phyloP scores from a whole-genome alignment of 805 yeast species.

The Cyberlindnera veronae region DNA sequence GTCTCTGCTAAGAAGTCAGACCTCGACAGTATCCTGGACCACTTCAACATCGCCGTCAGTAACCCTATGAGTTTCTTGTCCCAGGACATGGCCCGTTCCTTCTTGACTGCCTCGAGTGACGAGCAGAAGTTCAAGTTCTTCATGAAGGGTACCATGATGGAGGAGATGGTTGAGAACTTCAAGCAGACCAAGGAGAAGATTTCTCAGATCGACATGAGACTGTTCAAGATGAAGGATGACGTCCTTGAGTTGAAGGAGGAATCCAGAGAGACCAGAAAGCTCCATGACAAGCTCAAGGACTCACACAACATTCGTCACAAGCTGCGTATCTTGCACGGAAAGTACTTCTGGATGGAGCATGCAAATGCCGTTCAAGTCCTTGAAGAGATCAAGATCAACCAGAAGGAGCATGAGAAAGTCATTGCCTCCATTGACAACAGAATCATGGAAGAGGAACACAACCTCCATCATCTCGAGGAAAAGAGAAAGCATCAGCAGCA shows the following conservation, averaged over 20 bases:
- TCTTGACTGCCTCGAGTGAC: slow-evolving; percentile 73
- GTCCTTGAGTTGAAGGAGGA: slow-evolving; percentile 38
- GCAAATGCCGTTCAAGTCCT: slow-evolving; percentile 12
- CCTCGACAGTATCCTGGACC: slow-evolving; percentile 63
- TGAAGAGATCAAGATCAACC: slow-evolving; percentile 14
- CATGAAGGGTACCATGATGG: slow-evolving; percentile 75
- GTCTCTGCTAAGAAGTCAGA: slow-evolving; percentile 61
- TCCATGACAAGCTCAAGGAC: slow-evolving; percentile 37
- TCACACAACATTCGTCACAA: slow-evolving; percentile 38
- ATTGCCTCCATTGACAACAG: slow-evolving; percentile 8
- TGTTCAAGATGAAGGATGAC: slow-evolving; percentile 37
- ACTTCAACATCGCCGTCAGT: slow-evolving; percentile 73
- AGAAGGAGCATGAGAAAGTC: slow-evolving; percentile 10
- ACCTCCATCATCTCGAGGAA: slow-evolving; percentile 1
- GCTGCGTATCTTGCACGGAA: slow-evolving; percentile 42
- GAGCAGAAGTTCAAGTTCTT: slow-evolving; percentile 70
- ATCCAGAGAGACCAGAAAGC: slow-evolving; percentile 39
- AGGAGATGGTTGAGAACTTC: slow-evolving; percentile 58
- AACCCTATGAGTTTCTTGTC: slow-evolving; percentile 91
- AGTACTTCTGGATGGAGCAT: slow-evolving; percentile 46
- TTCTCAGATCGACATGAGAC: slow-evolving; percentile 35
- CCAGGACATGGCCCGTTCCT: slow-evolving; percentile 91
- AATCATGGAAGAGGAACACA: background rate
- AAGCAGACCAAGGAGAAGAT: slow-evolving; percentile 36
- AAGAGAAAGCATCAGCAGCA: slow-evolving; percentile 2